Evolutionary conservation across 495 filamentous ascomycete species (phyloP), one percentile per base, ranked within the genome.

Genomic region (Penicillium cosmopolitanum): DNA sequence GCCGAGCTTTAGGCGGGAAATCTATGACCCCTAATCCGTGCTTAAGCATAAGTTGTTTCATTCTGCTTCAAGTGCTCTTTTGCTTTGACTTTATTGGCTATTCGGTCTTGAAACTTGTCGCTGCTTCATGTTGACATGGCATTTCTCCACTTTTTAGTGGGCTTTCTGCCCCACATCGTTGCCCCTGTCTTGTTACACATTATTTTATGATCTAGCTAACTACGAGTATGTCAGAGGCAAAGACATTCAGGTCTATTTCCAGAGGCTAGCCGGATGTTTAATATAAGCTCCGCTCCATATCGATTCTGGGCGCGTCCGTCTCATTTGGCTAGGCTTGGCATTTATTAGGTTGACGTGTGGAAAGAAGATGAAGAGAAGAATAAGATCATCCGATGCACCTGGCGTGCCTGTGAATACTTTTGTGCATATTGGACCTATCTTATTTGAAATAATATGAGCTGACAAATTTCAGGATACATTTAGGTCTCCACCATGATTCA

Each of bases 101-200:
- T 23, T 23, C 1, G 2, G 19, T n/a, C 21, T 48, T 48, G 46
- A 48, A 48, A 48, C 46, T 15, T 48, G 19, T 48, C 46, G 46
- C 15, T 48, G 46, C 46, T 48, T 48, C 46, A 48, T 48, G 46
- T 48, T 48, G 13, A 48, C 11, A 48, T 28, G 46, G 15, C 28
- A 28, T 9, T 28, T 23, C 46, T 48, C 46, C 46, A 28, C 46
- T 48, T 48, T 12, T 44, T 25, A 25, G 19, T n/a, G 21, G 28
- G 46, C 23, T 9, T 19, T 0, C 11, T 16, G 21, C 46, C 46
- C 46, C 46, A 48, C 46, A 23, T 23, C 10, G 8, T 10, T 23
- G 19, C 46, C 46, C 46, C 46, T 48, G 46, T 48, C 21, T 48
- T 48, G 21, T 48, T 31, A 31, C 8, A 31, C 28, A 31, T 31